phyloP scores from a whole-genome alignment of 2,329 filamentous ascomycete genomes.

The Cercospora nicotianae region DNA sequence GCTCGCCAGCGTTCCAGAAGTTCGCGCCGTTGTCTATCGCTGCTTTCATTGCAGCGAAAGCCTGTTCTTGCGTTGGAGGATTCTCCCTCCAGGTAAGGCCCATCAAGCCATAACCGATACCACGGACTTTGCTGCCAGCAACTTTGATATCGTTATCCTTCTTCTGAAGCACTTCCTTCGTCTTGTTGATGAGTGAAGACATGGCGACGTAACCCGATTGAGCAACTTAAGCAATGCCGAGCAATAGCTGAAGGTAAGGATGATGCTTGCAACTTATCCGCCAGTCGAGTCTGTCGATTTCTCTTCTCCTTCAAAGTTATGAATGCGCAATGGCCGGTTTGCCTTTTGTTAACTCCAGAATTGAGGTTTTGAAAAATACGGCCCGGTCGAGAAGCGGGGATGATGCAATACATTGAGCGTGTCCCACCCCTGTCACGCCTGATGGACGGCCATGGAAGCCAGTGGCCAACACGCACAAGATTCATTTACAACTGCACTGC shows the following conservation, averaged over 20 bases:
- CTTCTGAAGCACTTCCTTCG: slow-evolving; percentile 30
- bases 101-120: slow-evolving; percentile 52
- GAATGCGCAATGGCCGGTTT: not conserved
- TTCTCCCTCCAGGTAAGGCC: slow-evolving; percentile 50
- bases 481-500: not conserved
- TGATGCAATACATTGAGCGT: slow-evolving; percentile 9
- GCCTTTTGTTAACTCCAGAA: not conserved
- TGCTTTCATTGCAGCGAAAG: slow-evolving; percentile 47
- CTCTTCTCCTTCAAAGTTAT: not conserved
- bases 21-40: slow-evolving; percentile 41
- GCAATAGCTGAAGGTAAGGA: not conserved
- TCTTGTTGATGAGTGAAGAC: slow-evolving; percentile 34
- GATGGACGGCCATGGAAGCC: not conserved
- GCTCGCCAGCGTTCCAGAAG: slow-evolving; percentile 53
- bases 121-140: slow-evolving; percentile 29
- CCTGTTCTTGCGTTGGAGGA: slow-evolving; percentile 41
- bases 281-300: not conserved
- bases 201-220: slow-evolving; percentile 12
- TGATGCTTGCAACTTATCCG: not conserved
- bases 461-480: not conserved
- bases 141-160: slow-evolving; percentile 21
- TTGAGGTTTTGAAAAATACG: not conserved
- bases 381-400: not conserved
- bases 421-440: not conserved
- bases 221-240: not conserved